Base-by-base conservation (phyloP, 2,329 filamentous ascomycete species). In the Cercospora berteroae region DNA sequence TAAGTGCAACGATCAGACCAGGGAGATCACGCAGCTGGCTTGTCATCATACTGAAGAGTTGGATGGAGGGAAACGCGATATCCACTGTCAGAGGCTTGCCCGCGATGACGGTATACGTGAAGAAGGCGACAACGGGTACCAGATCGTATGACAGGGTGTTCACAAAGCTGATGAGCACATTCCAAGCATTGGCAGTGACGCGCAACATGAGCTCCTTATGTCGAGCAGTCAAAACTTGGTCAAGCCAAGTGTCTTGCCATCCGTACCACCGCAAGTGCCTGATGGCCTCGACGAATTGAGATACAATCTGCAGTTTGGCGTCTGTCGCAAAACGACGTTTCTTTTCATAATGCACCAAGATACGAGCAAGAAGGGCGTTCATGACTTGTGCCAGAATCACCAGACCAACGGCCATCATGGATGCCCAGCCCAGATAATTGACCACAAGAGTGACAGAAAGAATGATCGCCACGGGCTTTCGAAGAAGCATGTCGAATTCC, bases 241-340 rank as follows among this genome's bases (percentile, higher is more conserved):
- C 82, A 9, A 93, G 83, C 91, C 91, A 94, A 62, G 88, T 85
- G 63, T 87, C 85, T 78, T 94, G 90, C 91, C 91, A 95, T 50
- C 90, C 90, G 74, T 94, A 93, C 89, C 90, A 93, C 39, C 90
- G 86, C 23, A 93, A 81, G 75, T 94, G 91, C 3, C 93, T 87
- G 64, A 95, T 92, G 0, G 91, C 89, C 77, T 96, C 93, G 61
- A 97, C 91, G 67, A 96, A 95, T 74, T 96, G 92, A 2, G 90
- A 89, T 0, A 92, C 92, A 5, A 90, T 87, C 74, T 96, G 91
- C 0, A 96, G 84, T 71, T 94, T 90, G 25, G 84, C 81, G 76
- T 97, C 93, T 0, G 92, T 94, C 2, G 91, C 89, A 0, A 83
- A 81, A 56, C 93, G 86, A n/a, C 92, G 87, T 25, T 86, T 83